phyloP scores from a whole-genome alignment of 768 basidiomycete genomes.

The Boletus subcaerulescens region DNA sequence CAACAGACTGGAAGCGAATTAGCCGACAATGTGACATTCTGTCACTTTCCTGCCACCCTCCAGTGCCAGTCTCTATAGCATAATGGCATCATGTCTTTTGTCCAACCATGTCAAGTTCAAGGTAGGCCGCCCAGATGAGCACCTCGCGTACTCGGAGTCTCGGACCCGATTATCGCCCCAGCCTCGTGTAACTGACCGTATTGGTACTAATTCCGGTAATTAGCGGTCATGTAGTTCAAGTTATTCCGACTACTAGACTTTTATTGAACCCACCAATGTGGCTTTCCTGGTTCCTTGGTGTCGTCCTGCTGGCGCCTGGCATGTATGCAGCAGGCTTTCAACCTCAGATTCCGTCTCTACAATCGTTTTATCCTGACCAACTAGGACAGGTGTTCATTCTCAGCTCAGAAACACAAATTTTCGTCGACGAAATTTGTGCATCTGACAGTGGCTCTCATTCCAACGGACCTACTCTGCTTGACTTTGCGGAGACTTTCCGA shows the following conservation, averaged over 20 bases:
- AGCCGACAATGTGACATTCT: too few relatives aligned
- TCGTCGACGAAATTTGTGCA: slow-evolving; percentile 35
- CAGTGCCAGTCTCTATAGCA: too few relatives aligned
- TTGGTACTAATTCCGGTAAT: too few relatives aligned
- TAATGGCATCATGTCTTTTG: too few relatives aligned
- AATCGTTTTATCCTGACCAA: slow-evolving; percentile 27
- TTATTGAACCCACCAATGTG: not conserved
- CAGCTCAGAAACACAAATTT: slow-evolving; percentile 28
- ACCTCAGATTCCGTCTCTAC: slow-evolving; percentile 39
- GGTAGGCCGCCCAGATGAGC: too few relatives aligned
- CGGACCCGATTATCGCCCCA: too few relatives aligned
- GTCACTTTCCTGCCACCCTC: too few relatives aligned
- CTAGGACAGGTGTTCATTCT: slow-evolving; percentile 30
- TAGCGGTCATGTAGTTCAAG: too few relatives aligned
- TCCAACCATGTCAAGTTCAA: too few relatives aligned
- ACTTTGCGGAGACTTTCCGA: slow-evolving; percentile 38
- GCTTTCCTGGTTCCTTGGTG: not conserved
- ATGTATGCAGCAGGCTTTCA: slow-evolving; percentile 5
- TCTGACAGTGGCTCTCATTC: not conserved
- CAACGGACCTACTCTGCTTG: slow-evolving; percentile 31
- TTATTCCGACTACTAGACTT: not conserved
- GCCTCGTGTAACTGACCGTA: too few relatives aligned
- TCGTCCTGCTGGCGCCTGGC: not conserved
- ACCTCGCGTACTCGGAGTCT: too few relatives aligned
- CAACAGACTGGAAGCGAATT: too few relatives aligned